These are phyloP conservation scores for Harringtonia lauricola DNA, from an alignment of 2,329 filamentous ascomycete species.

Conservation along the genomic window DNA sequence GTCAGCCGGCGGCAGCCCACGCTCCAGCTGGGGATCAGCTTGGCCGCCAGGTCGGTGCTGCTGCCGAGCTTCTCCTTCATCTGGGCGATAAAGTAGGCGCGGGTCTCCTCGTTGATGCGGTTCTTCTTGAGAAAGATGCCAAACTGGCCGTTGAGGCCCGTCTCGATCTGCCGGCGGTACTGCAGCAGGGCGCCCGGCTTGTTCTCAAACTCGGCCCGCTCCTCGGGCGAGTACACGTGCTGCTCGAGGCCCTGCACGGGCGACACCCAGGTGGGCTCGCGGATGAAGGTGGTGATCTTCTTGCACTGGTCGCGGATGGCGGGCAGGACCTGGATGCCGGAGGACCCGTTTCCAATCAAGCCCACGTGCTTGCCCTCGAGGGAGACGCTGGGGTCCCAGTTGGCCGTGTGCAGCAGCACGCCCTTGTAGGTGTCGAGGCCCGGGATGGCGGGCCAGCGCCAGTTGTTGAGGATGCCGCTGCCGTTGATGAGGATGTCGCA, in stretches of 20 bases:
- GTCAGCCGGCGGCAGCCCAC: slow-evolving; percentile 32
- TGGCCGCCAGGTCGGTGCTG: slow-evolving; percentile 15
- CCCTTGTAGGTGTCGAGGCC: slow-evolving; percentile 24
- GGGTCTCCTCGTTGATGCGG: slow-evolving; percentile 22
- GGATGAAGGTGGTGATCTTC: slow-evolving; percentile 11
- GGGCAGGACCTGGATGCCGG: slow-evolving; percentile 20
- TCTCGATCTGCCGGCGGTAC: slow-evolving; percentile 10
- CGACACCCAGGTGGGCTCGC: slow-evolving; percentile 11
- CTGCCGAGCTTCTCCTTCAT: slow-evolving; percentile 27
- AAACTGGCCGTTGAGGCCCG: slow-evolving; percentile 7
- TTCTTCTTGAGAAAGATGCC: slow-evolving; percentile 8
- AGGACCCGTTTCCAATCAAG: slow-evolving; percentile 20
- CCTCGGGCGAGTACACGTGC: slow-evolving; percentile 10
- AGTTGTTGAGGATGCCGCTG: slow-evolving; percentile 15
- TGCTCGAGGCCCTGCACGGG: slow-evolving; percentile 9
- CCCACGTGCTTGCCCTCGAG: slow-evolving; percentile 17
- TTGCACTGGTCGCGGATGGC: slow-evolving; percentile 11
- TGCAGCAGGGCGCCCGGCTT: slow-evolving; percentile 7
- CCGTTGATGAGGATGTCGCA: slow-evolving; percentile 13
- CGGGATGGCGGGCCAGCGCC: slow-evolving; percentile 16
- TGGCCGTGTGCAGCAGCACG: slow-evolving; percentile 17
- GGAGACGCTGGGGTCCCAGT: slow-evolving; percentile 14
- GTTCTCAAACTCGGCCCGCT: slow-evolving; percentile 9
- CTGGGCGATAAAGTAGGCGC: slow-evolving; percentile 25
- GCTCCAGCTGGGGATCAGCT: slow-evolving; percentile 31